Evolutionary conservation across 1,284 basidiomycete genomes (phyloP).

Genomic region (Ganoderma sinense): DNA sequence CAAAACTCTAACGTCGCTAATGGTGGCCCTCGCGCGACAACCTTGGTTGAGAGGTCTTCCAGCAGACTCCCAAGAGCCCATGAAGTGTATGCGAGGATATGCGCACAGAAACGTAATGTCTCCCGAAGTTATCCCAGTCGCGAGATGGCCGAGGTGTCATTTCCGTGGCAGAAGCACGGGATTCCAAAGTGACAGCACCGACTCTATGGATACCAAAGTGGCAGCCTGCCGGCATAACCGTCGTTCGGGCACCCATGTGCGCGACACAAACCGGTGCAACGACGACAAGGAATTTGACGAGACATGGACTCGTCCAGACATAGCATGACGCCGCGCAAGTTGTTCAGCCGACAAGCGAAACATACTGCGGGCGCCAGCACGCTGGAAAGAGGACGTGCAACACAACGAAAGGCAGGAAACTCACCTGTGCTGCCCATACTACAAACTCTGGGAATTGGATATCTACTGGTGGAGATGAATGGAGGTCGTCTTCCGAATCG

Average conservation of each 20-base stretch:
- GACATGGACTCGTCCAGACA: constrained; percentile 30
- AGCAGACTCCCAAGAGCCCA: not conserved
- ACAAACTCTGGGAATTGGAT: constrained; percentile 23
- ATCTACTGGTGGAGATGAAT: constrained; percentile 9
- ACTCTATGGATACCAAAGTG: not conserved
- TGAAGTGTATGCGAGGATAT: not conserved
- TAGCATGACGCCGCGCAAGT: constrained; percentile 20
- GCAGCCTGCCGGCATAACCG: not conserved
- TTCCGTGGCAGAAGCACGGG: not conserved
- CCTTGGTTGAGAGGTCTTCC: not conserved
- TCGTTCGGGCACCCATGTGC: not conserved
- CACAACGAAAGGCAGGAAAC: not conserved
- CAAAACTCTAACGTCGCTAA: not conserved
- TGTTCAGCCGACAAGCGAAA: not conserved
- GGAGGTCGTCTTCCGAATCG: constrained; percentile 10
- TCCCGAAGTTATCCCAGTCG: not conserved
- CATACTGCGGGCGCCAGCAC: not conserved
- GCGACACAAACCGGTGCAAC: not conserved
- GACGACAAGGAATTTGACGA: not conserved
- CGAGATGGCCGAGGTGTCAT: not conserved
- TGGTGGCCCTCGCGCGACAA: not conserved
- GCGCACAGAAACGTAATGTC: not conserved
- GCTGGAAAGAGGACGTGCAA: not conserved
- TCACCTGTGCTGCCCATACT: constrained; percentile 27
- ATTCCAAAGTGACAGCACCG: not conserved